Conservation (phyloP, 2,329 filamentous ascomycete genomes). For the Cladosporium sp. region DNA sequence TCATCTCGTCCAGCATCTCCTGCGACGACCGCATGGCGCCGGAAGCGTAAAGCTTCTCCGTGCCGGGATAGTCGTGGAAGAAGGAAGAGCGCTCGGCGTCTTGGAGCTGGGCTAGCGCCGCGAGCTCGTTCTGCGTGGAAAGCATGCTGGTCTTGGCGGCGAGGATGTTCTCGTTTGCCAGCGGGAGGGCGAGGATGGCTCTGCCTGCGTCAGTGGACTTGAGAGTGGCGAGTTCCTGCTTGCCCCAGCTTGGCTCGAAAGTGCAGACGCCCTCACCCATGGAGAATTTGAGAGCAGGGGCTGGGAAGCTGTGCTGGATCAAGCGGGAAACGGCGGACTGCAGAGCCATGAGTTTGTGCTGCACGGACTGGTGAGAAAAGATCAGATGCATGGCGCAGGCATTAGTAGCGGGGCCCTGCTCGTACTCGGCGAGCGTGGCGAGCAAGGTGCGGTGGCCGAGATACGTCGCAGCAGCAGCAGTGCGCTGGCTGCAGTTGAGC, state of each 20-base stretch:
- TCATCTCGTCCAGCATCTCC: background rate
- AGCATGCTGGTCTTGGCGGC: background rate
- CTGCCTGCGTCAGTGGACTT: background rate
- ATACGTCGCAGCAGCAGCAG: background rate
- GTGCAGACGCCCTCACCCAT: background rate
- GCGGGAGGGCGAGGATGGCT: background rate
- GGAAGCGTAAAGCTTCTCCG: background rate
- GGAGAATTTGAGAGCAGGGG: background rate
- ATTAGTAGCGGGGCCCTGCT: background rate
- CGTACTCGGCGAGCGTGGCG: background rate
- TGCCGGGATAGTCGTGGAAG: slow-evolving; percentile 5
- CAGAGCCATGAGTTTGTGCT: background rate
- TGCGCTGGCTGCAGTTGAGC: background rate
- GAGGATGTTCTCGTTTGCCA: slow-evolving; percentile 2
- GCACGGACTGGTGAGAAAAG: background rate
- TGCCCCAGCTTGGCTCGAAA: background rate
- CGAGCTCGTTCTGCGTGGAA: background rate
- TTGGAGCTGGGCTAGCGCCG: background rate
- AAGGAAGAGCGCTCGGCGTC: background rate
- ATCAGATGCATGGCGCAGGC: background rate
- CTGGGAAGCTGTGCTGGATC: background rate
- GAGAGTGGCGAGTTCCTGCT: background rate
- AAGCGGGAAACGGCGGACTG: background rate
- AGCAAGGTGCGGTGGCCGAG: slow-evolving; percentile 1
- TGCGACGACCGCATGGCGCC: background rate